Base-by-base conservation (phyloP, 192 early-diverging fungal genomes). In the Entomortierella chlamydospora region DNA sequence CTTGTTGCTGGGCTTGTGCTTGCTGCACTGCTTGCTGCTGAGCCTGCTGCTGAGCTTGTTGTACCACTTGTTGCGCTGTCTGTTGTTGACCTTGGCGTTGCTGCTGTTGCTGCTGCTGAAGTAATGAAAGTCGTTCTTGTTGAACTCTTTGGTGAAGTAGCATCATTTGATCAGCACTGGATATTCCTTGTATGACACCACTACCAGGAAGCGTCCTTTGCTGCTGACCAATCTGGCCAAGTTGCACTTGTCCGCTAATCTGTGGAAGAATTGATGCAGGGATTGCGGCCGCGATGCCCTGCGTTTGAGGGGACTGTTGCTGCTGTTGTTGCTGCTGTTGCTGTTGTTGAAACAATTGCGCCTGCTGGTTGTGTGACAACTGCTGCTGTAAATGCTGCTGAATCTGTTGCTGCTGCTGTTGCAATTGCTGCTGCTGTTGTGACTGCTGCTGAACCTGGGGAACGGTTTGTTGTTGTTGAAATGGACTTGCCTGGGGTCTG, bases 91-190 rank as follows among this genome's bases (percentile, higher is more conserved):
- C 39, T 42, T 62, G 66, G 13, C 68, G 59, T 23, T 70, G 37
- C 61, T 70, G 70, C n/a, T 69, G 63, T 39, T 73, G 71, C 22
- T 73, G 71, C 22, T 65, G 71, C 20, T 65, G 54, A 22, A 72
- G 64, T 1, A 64, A 52, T 0, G 61, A 25, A 15, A 58, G 82
- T 12, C 61, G 60, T 26, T 72, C 64, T 61, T 80, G 67, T 33
- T 70, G 64, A 30, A 45, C 57, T 4, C 66, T 63, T 20, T 74
- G 70, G 20, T 72, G 72, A 34, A 79, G 56, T 9, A 64, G 53
- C n/a, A 63, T 30, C 12, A 69, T 30, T 39, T 73, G 74, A 22
- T 70, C 68, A 7, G 57, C 64, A 59, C 72, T 67, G 28, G 33
- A 39, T 37, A 58, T 37, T 30, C 37, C 58, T 53, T 43, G 45